Base-by-base conservation (phyloP, 345 rosid genomes). In the Syzygium oleosum region DNA sequence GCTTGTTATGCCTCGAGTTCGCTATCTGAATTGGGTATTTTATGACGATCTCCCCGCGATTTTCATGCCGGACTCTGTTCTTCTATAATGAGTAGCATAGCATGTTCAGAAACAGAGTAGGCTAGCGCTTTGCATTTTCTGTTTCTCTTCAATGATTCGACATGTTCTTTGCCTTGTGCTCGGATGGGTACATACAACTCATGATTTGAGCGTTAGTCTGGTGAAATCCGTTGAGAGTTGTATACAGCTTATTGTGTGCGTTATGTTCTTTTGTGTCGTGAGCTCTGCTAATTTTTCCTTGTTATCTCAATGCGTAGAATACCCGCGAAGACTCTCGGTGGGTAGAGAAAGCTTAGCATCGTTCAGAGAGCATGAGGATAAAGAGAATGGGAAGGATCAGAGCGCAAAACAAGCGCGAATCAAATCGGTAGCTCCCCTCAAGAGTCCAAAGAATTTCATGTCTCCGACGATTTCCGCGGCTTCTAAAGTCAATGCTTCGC, bases 381-480 rank as follows among this genome's bases (percentile, higher is more conserved):
- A 95, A 88, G 98, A 97, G 87, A 97, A 94, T 59, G 90, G 92
- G 79, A 94, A 88, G 63, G 93, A 93, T 54, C 91, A 63, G 23
- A 78, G 85, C 87, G 43, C 86, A 19, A 93, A 91, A 87, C 87
- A 90, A 56, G 90, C 68, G 12, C 92, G 92, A 83, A 87, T 92
- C 61, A 79, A 87, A 84, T 91, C 92, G 78, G 93, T 92, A 25
- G 88, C 93, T 87, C 52, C 89, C 86, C 89, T 91, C 52, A 97
- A 90, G 87, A 89, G 92, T 77, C 84, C 92, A 38, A 97, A 94
- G 94, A 90, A 94, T 91, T 97, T 97, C 91, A 97, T 94, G 99
- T 94, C 96, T 83, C 98, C 98, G 23, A 96, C 99, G 51, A 94
- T 96, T 38, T 95, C 98, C 85, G 98, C 99, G 2, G 97, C 92